Evolutionary conservation across 169 alveolate species (phyloP), one percentile per base, ranked within the genome.

Genomic region (Plasmodium gallinaceum): DNA sequence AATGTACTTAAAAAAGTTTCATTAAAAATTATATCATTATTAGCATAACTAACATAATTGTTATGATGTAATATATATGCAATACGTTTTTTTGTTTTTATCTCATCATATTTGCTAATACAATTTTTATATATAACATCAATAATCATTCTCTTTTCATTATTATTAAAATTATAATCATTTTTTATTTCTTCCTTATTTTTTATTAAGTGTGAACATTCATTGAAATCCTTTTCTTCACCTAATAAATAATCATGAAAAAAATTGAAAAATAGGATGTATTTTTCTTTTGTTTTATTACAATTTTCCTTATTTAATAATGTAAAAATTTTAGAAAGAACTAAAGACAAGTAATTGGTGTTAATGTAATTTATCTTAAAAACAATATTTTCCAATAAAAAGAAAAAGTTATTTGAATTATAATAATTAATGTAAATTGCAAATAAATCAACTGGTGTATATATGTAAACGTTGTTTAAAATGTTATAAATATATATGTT

Each of bases 361-460:
- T 64, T 78, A 5, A 65, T 10, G 45, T 69, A 78, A 7, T 32
- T 51, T 43, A 78, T 45, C 32, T 78, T 78, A 26, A 65, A 78
- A 64, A 78, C 37, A 46, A 78, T 78, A 46, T 78, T 78, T 46
- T 65, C 45, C 20, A 78, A 16, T 32, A 78, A 65, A 64, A 78
- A 78, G 51, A 64, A 64, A 5, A 78, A 45, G 64, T 78, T 78
- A 14, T 37, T 32, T 6, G 89, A 78, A 78, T 78, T 51, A 24
- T 58, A 51, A 60, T 64, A 57, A 58, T 78, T 78, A 48, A 65
- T 78, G 26, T 78, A 42, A 64, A 78, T 64, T 6, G 78, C 89
- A 70, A 64, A 48, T 45, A 78, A 69, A 69, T 78, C 70, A 18
- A 78, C 89, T 16, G 89, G 89, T 16, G 89, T 66, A 16, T 78